phyloP scores from a whole-genome alignment of 2,329 filamentous ascomycete species.

The Stachybotrys elegans region DNA sequence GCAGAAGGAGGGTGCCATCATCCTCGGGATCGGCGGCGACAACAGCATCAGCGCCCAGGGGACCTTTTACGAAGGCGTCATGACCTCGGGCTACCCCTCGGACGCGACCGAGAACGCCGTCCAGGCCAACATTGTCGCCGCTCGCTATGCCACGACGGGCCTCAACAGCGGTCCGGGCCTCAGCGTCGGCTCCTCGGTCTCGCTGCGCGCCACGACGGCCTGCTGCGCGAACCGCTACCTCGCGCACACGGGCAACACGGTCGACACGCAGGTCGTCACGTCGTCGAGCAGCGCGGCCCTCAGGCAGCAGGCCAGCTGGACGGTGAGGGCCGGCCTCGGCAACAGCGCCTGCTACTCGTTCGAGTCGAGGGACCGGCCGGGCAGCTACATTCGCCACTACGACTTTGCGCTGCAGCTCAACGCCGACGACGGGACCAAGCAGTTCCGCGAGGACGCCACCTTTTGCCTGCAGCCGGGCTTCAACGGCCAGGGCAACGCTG shows the following conservation, averaged over 20 bases:
- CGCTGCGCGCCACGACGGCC: constrained; percentile 50
- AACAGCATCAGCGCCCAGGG: constrained; percentile 56
- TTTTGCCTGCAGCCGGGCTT: constrained; percentile 53
- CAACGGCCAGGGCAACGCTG: constrained; percentile 43
- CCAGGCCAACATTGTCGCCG: constrained; percentile 56
- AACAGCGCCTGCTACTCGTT: constrained; percentile 56
- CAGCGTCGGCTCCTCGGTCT: constrained; percentile 43
- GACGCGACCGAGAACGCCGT: constrained; percentile 54
- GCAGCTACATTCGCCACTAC: constrained; percentile 53
- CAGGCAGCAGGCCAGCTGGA: constrained; percentile 49
- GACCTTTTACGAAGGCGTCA: constrained; percentile 61
- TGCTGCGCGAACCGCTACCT: constrained; percentile 51
- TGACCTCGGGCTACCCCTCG: constrained; percentile 57
- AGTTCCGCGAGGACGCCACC: constrained; percentile 56
- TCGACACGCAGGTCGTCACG: constrained; percentile 51
- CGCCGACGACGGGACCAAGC: constrained; percentile 49
- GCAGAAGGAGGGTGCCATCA: constrained; percentile 60
- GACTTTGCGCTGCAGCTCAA: constrained; percentile 45
- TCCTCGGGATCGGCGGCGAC: constrained; percentile 68
- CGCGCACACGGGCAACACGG: constrained; percentile 42
- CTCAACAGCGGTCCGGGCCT: constrained; percentile 42
- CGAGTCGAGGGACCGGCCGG: constrained; percentile 52
- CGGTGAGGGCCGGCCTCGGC: constrained; percentile 47
- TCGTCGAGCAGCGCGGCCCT: constrained; percentile 43
- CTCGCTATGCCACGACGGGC: constrained; percentile 45